Percentiles rank a stretch among this genome's conserved stretches.
Evolutionary conservation across 495 filamentous ascomycete genomes (phyloP).

Genomic region (Penicillium mononematosum): DNA sequence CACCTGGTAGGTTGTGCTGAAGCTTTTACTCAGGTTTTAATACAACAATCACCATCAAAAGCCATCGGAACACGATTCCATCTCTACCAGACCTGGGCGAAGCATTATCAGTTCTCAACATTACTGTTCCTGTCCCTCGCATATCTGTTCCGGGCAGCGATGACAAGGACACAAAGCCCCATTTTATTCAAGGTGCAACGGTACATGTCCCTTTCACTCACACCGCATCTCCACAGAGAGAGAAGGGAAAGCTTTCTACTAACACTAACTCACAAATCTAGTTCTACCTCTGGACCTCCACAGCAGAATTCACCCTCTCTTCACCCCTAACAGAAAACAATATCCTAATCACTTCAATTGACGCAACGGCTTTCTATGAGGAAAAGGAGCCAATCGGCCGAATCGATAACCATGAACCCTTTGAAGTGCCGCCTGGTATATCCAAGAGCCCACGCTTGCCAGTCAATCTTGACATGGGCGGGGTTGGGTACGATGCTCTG

Average conservation of each 20-base stretch:
- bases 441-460: slow-evolving; percentile 72
- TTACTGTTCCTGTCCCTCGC: slow-evolving; percentile 68
- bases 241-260: neutral
- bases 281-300: slow-evolving; percentile 82
- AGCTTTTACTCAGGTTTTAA: slow-evolving; percentile 57
- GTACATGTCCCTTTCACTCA: slow-evolving; percentile 47
- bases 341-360: slow-evolving; percentile 70
- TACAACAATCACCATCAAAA: slow-evolving; percentile 69
- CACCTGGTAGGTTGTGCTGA: slow-evolving; percentile 1
- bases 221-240: slow-evolving; percentile 9
- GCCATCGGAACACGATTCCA: slow-evolving; percentile 70
- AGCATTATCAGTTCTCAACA: slow-evolving; percentile 63
- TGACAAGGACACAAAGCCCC: slow-evolving; percentile 46
- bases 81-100: slow-evolving; percentile 67
- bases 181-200: slow-evolving; percentile 82
- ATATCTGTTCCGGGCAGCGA: slow-evolving; percentile 51
- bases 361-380: slow-evolving; percentile 84
- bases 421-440: slow-evolving; percentile 73
- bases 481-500: slow-evolving; percentile 79
- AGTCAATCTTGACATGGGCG: slow-evolving; percentile 71
- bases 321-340: slow-evolving; percentile 73
- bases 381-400: slow-evolving; percentile 70
- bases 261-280: slow-evolving; percentile 17
- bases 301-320: slow-evolving; percentile 76
- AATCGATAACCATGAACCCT: slow-evolving; percentile 71